Evolutionary conservation across 768 basidiomycete species (phyloP).

Genomic region (Serendipita sp.): DNA sequence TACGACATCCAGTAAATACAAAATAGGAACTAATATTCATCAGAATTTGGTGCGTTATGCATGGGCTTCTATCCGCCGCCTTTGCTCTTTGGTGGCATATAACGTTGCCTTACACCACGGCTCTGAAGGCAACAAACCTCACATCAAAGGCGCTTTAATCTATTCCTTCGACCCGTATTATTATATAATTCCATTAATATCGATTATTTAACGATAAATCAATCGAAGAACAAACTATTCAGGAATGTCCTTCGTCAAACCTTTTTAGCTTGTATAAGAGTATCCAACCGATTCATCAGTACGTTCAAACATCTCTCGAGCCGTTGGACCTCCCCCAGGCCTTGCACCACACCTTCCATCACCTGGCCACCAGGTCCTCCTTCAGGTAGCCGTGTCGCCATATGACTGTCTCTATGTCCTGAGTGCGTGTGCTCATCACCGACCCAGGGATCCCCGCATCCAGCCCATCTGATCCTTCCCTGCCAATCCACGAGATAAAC

Average conservation of each 20-base stretch:
- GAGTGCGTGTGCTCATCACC: background rate
- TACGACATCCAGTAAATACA: background rate
- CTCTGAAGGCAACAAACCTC: background rate
- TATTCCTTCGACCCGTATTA: background rate
- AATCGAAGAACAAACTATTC: background rate
- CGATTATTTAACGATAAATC: background rate
- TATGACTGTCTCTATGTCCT: background rate
- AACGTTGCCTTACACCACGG: background rate
- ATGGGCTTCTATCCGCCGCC: background rate
- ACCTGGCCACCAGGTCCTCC: background rate
- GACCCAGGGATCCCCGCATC: conserved; percentile 34
- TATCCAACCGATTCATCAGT: background rate
- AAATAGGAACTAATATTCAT: background rate
- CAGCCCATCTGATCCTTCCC: conserved; percentile 80
- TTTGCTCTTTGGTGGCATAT: conserved; percentile 1
- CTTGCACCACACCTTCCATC: background rate
- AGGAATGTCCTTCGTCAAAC: background rate
- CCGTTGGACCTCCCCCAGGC: background rate
- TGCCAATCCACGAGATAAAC: conserved; percentile 81
- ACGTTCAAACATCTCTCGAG: background rate
- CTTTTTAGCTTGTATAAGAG: background rate
- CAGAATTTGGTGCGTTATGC: background rate
- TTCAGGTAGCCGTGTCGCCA: background rate
- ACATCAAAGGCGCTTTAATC: background rate
- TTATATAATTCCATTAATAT: background rate